Base-by-base conservation (phyloP, 331 rosid species). In the Malus hybrid region DNA sequence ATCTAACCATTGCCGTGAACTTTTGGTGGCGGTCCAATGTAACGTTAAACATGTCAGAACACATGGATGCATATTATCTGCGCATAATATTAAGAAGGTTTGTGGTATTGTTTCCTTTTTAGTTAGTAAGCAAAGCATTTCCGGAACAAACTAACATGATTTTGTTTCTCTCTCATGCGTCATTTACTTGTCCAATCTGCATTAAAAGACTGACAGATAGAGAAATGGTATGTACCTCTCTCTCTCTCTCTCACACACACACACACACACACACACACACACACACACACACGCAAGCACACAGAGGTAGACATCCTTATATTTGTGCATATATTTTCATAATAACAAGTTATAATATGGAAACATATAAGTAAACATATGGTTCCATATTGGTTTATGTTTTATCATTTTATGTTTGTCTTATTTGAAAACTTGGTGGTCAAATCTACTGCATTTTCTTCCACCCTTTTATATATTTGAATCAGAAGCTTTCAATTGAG, bases 51-150 rank as follows among this genome's bases (percentile, higher is more conserved):
- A 86, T 95, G 93, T 61, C 82, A 76, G 97, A 92, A 39, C 99
- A 95, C 82, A 95, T 95, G 99, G 99, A 95, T 68, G 83, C 90
- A 62, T 92, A 94, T 82, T 92, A 86, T 79, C 72, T 94, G 80
- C 93, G 99, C 65, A 89, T 85, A 85, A 84, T 94, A 81, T 85
- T 92, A 85, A 90, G 89, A 90, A 89, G 97, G 97, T 92, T 78
- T 77, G 72, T 79, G 71, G 52, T 80, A 42, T 75, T 76, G 72
- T 80, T 80, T 76, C 70, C 31, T 56, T 80, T 39, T 32, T 65
- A 36, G 32, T 36, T 55, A 70, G 33, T 73, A 70, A 14, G 48
- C 29, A 13, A 75, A 63, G 57, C 39, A 59, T 52, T 75, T 14
- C 63, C 42, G 31, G 20, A 65, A 44, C 63, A 73, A 52, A 42